Base-by-base conservation (phyloP, 108 stramenopile genomes). In the Cyclotella kingstonii region DNA sequence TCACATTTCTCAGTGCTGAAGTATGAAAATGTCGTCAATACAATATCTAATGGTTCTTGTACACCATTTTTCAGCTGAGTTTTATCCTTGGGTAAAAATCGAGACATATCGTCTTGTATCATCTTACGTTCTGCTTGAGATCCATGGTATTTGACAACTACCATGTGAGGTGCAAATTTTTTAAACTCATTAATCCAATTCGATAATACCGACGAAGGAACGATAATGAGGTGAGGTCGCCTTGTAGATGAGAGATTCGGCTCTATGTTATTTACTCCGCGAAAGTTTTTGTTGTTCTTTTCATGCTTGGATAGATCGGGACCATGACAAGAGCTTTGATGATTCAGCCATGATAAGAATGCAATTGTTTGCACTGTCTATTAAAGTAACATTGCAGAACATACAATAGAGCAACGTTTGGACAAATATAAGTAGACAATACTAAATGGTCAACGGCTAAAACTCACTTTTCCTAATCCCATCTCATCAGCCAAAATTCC, bases 401-500 rank as follows among this genome's bases (percentile, higher is more conserved):
- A 7, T 34, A 41, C 4, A 48, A 38, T 11, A 43, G 23, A 27
- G 46, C 21, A 23, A 7, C 0, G 21, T 2, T 15, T n/a, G 15
- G 10, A 36, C 28, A 22, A 17, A 12, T 46, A 43, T 60, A 39
- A 29, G 25, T 21, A 60, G 36, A 52, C 28, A 57, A 18, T 17
- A 10, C 31, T 33, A 68, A 50, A 28, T 51, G 57, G 29, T 34
- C 4, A n/a, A 33, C 22, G 19, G 9, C 4, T n/a, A 50, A 45
- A 53, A 53, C 63, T 30, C 52, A 65, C 63, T 54, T 78, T 77
- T 29, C 87, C 92, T 41, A 93, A 70, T 19, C 97, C 94, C 95
- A 98, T 96, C 68, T 97, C 98, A 63, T 98, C 98, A 2, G 96
- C 96, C 53, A 99, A 79, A 35, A 99, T 89, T 15, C 98, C 98